Conservation (phyloP, 2,329 filamentous ascomycete species). For the Penicillium thymicola region DNA sequence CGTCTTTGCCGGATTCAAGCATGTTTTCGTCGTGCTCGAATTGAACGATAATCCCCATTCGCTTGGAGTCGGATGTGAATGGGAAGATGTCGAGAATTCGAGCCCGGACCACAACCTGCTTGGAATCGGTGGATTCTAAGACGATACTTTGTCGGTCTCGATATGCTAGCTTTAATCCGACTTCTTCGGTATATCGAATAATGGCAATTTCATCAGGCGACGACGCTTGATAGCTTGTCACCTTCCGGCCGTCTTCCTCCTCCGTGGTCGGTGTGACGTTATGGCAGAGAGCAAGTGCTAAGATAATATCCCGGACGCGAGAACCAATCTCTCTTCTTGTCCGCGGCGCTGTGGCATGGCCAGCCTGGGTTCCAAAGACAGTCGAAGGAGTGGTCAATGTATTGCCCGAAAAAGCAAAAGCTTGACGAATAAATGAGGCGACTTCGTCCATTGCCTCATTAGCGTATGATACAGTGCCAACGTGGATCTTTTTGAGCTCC, state of each 20-base stretch:
- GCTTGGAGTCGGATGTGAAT: conserved; percentile 95
- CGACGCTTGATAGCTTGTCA: conserved; percentile 91
- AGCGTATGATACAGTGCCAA: conserved; percentile 95
- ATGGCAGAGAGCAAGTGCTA: conserved; percentile 90
- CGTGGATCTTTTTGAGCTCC: conserved; percentile 98
- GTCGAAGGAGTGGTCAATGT: conserved; percentile 72
- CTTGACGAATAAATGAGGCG: conserved; percentile 76
- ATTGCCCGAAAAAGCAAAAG: conserved; percentile 68
- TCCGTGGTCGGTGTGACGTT: conserved; percentile 93
- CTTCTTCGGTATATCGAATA: conserved; percentile 88
- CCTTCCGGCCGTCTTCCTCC: conserved; percentile 70
- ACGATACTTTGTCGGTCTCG: conserved; percentile 85
- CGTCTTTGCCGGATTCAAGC: conserved; percentile 48
- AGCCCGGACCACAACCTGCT: conserved; percentile 74
- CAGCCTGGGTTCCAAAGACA: conserved; percentile 60
- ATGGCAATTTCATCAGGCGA: conserved; percentile 98
- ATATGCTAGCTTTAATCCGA: conserved; percentile 78
- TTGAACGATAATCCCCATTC: conserved; percentile 95
- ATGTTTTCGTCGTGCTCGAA: conserved; percentile 63
- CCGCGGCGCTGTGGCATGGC: conserved; percentile 63
- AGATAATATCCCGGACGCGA: conserved; percentile 85
- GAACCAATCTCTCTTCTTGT: conserved; percentile 91
- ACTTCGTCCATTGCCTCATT: conserved; percentile 99
- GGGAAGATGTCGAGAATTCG: conserved; percentile 92
- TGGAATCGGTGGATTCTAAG: conserved; percentile 72